Percentiles rank a stretch among this genome's conserved stretches.
phyloP scores from a whole-genome alignment of 352 stramenopile genomes.

The Globisporangium middletonii region DNA sequence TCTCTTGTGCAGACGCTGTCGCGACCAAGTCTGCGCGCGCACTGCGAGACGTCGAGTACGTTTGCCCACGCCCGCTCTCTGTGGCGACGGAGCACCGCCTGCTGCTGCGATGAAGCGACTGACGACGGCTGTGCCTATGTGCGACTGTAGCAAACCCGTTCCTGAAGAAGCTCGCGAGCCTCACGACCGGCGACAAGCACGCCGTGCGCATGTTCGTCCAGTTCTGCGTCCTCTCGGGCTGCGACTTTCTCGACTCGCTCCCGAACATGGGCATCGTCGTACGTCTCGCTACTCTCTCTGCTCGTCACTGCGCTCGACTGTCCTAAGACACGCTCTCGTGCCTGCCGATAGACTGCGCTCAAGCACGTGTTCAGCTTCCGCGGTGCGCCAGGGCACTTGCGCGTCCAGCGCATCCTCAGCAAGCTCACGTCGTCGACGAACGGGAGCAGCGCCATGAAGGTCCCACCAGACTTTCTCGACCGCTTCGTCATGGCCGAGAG shows the following conservation, averaged over 20 bases:
- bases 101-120: not conserved
- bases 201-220: slow-evolving; percentile 77
- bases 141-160: slow-evolving; percentile 33
- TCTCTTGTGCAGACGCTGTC: slow-evolving; percentile 35
- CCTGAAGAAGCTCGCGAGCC: slow-evolving; percentile 42
- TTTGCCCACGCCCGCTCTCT: not conserved
- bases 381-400: slow-evolving; percentile 41
- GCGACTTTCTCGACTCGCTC: slow-evolving; percentile 71
- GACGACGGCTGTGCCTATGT: not conserved
- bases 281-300: slow-evolving; percentile 12
- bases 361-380: slow-evolving; percentile 76
- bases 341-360: slow-evolving; percentile 39
- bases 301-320: not conserved
- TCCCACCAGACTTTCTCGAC: slow-evolving; percentile 45
- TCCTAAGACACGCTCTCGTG: slow-evolving; percentile 1
- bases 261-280: slow-evolving; percentile 73
- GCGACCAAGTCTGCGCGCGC: slow-evolving; percentile 41
- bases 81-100: not conserved
- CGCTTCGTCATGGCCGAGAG: slow-evolving; percentile 56
- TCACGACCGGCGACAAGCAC: slow-evolving; percentile 53
- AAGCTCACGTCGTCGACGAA: slow-evolving; percentile 36
- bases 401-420: slow-evolving; percentile 52
- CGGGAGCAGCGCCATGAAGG: slow-evolving; percentile 22
- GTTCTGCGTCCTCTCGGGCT: slow-evolving; percentile 63
- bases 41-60: slow-evolving; percentile 32